Percentiles rank a stretch among this genome's conserved stretches.
phyloP scores from a whole-genome alignment of 768 basidiomycete genomes.

The Lentinula guzmanii region DNA sequence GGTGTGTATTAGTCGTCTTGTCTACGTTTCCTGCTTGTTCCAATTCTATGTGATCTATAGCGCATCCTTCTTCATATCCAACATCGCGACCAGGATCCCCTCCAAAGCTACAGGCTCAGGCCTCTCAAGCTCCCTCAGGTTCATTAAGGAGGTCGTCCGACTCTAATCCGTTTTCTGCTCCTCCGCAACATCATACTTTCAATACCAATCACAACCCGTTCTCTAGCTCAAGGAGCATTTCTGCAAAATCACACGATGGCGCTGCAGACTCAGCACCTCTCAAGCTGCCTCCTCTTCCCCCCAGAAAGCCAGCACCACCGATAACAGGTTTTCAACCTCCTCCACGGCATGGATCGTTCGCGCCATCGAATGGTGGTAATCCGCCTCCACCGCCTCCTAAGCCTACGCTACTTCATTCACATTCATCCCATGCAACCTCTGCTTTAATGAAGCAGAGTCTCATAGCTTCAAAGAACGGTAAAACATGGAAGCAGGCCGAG shows the following conservation, averaged over 20 bases:
- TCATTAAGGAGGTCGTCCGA: slow-evolving; percentile 9
- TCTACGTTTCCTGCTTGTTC: not conserved
- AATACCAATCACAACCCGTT: slow-evolving; percentile 34
- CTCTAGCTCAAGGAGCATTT: slow-evolving; percentile 10
- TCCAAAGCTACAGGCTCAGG: slow-evolving; percentile 13
- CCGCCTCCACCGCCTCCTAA: slow-evolving; percentile 24
- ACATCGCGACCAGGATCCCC: slow-evolving; percentile 19
- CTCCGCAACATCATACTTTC: slow-evolving; percentile 16
- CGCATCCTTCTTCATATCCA: slow-evolving; percentile 12
- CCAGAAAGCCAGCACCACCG: slow-evolving; percentile 36
- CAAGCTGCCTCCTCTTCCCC: slow-evolving; percentile 44
- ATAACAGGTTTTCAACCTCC: slow-evolving; percentile 24
- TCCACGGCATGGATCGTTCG: slow-evolving; percentile 28
- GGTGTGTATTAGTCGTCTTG: slow-evolving; percentile 35
- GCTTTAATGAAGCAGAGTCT: slow-evolving; percentile 69
- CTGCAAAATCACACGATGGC: slow-evolving; percentile 8
- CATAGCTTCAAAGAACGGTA: slow-evolving; percentile 66
- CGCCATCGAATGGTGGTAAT: slow-evolving; percentile 8
- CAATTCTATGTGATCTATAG: slow-evolving; percentile 6
- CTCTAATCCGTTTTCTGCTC: not conserved
- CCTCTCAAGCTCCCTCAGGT: slow-evolving; percentile 8
- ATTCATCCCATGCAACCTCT: slow-evolving; percentile 43
- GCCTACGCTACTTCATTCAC: slow-evolving; percentile 15
- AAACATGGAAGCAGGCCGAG: slow-evolving; percentile 64
- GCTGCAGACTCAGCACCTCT: not conserved